Conservation (phyloP, 2,329 filamentous ascomycete genomes). For the Chaetomium strumarium region DNA sequence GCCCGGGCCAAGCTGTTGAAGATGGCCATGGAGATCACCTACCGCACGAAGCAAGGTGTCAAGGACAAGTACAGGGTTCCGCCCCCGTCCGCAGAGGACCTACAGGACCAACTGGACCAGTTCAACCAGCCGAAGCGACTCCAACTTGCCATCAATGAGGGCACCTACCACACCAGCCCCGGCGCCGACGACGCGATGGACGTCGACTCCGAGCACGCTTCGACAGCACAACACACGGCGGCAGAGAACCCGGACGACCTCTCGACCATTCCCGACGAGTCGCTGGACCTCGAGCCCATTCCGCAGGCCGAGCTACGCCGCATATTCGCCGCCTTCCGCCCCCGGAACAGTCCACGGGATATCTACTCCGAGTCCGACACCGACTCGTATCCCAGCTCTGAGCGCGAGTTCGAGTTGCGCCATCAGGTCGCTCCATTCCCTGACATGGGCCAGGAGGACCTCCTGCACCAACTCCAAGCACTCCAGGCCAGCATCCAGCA, state of each 20-base stretch:
- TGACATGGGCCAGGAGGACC: no score
- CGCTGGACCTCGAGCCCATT: conserved; percentile 10
- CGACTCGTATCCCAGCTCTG: conserved; percentile 22
- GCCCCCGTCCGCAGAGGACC: neutral
- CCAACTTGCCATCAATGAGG: neutral
- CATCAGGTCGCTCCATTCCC: no score
- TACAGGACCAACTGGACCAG: neutral
- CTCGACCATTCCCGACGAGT: conserved; percentile 11
- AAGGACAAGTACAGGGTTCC: neutral
- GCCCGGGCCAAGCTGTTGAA: neutral
- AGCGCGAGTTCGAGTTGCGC: no score
- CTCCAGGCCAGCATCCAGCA: no score
- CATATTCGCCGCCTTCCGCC: neutral
- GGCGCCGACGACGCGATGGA: conserved; percentile 9
- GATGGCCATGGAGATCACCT: neutral
- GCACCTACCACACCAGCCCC: neutral
- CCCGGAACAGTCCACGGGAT: neutral
- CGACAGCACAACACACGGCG: neutral
- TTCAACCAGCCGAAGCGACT: neutral
- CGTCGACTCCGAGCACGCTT: neutral
- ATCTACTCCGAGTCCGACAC: neutral
- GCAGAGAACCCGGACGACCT: neutral
- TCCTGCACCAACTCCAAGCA: no score
- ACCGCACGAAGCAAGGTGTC: neutral
- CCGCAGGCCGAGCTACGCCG: conserved; percentile 2